phyloP scores from a whole-genome alignment of 225 moss, liverwort and hornwort genomes.

The Straminergon stramineum region DNA sequence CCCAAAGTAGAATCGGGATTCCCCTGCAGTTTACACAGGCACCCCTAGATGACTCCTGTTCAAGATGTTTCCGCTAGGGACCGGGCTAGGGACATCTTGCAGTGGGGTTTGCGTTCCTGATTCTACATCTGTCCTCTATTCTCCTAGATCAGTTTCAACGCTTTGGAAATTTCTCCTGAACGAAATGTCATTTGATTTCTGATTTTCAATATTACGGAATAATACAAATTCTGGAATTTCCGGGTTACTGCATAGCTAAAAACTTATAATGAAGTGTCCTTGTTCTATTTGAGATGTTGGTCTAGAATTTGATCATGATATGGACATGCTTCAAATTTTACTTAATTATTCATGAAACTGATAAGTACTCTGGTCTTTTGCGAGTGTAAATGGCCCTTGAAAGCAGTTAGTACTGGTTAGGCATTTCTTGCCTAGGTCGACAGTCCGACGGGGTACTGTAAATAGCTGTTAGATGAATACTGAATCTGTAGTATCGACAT shows the following conservation, averaged over 20 bases:
- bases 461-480: not conserved
- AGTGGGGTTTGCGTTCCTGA: no score
- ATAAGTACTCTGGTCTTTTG: not conserved
- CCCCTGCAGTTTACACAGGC: not conserved
- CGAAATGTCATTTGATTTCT: not conserved
- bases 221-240: not conserved
- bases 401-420: no score
- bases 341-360: not conserved
- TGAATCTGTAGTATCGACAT: not conserved
- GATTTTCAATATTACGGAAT: not conserved
- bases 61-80: not conserved
- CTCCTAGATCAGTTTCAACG: not conserved
- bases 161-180: not conserved
- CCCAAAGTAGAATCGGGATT: not conserved
- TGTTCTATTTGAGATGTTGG: not conserved
- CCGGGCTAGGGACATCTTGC: no score
- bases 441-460: not conserved
- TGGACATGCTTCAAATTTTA: not conserved
- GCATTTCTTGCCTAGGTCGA: not conserved
- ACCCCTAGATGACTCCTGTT: not conserved
- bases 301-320: not conserved
- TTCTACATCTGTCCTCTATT: not conserved
- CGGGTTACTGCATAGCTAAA: no score
- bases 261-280: not conserved
- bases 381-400: not conserved